Evolutionary conservation across 176 grass and related monocot genomes (phyloP).

Genomic region (Bothriochloa decipiens): DNA sequence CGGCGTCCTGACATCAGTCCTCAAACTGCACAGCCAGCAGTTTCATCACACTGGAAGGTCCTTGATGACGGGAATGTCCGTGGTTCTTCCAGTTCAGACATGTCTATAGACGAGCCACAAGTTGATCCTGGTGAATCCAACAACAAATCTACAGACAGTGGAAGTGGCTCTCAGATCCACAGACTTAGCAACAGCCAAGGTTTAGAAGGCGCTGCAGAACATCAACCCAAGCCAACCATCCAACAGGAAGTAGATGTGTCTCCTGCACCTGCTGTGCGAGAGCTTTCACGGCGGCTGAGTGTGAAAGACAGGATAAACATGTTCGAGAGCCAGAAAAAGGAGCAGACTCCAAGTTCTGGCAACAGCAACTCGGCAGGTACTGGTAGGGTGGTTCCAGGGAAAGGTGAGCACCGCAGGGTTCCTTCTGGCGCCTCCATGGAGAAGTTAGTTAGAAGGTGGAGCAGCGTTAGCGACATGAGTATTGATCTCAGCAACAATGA

Average conservation of each 20-base stretch:
- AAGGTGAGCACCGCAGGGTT: slow-evolving; percentile 82
- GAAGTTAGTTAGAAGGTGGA: slow-evolving; percentile 90
- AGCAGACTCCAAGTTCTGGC: slow-evolving; percentile 76
- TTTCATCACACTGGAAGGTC: slow-evolving; percentile 61
- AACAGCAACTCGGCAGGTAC: slow-evolving; percentile 52
- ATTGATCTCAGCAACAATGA: slow-evolving; percentile 81
- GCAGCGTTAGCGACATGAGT: slow-evolving; percentile 94
- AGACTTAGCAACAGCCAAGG: slow-evolving; percentile 54
- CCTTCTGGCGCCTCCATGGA: slow-evolving; percentile 87
- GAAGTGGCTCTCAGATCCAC: slow-evolving; percentile 30
- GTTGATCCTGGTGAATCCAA: slow-evolving; percentile 38
- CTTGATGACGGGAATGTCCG: slow-evolving; percentile 64
- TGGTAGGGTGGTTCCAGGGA: slow-evolving; percentile 61
- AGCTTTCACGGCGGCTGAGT: slow-evolving; percentile 68
- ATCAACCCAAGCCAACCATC: slow-evolving; percentile 52
- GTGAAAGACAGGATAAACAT: slow-evolving; percentile 97
- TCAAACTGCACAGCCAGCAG: slow-evolving; percentile 38
- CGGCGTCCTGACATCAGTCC: slow-evolving; percentile 69
- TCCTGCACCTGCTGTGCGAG: slow-evolving; percentile 38
- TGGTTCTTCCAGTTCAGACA: slow-evolving; percentile 89
- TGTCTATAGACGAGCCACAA: slow-evolving; percentile 90
- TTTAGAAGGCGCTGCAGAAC: slow-evolving; percentile 41
- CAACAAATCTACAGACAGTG: slow-evolving; percentile 34
- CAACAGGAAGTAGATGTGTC: slow-evolving; percentile 45
- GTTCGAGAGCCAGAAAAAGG: slow-evolving; percentile 90